Percentiles rank a stretch among this genome's conserved stretches.
phyloP scores from a whole-genome alignment of 1,284 basidiomycete species.

The Sanghuangporus baumii region DNA sequence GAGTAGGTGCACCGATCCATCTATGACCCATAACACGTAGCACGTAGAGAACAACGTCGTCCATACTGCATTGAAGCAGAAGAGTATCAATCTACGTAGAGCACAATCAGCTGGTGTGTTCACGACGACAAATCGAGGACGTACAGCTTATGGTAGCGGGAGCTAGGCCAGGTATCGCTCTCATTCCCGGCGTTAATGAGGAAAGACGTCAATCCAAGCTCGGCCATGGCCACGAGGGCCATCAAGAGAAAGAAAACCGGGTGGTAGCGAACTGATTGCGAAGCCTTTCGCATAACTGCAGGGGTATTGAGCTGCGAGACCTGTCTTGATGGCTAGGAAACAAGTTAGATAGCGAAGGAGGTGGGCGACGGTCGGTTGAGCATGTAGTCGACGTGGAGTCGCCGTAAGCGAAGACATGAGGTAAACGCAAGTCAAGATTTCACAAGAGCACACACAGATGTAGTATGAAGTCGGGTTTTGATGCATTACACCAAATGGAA shows the following conservation, averaged over 20 bases:
- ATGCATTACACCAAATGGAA: neutral
- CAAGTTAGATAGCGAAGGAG: neutral
- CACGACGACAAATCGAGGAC: constrained; percentile 24
- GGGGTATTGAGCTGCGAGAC: neutral
- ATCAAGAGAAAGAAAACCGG: constrained; percentile 67
- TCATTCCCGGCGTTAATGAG: constrained; percentile 62
- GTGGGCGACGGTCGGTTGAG: neutral
- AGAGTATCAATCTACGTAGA: constrained; percentile 41
- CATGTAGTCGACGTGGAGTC: constrained; percentile 5
- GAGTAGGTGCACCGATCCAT: constrained; percentile 57
- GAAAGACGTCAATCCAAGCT: constrained; percentile 66
- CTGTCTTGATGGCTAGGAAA: neutral
- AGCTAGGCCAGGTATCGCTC: constrained; percentile 50
- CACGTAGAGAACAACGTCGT: constrained; percentile 60
- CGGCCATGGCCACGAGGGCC: constrained; percentile 58
- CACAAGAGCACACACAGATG: neutral
- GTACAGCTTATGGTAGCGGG: constrained; percentile 61
- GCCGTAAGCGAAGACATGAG: constrained; percentile 11
- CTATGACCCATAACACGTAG: constrained; percentile 65
- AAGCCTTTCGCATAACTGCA: constrained; percentile 15
- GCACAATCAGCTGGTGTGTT: neutral
- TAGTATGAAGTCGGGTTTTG: neutral
- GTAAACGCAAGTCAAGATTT: constrained; percentile 6
- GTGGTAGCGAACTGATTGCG: constrained; percentile 41
- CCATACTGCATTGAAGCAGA: constrained; percentile 68